A percentile compares a stretch with the other conserved stretches of the same genome.
phyloP scores from a whole-genome alignment of 495 filamentous ascomycete genomes.

The Penicillium cosmopolitanum region DNA sequence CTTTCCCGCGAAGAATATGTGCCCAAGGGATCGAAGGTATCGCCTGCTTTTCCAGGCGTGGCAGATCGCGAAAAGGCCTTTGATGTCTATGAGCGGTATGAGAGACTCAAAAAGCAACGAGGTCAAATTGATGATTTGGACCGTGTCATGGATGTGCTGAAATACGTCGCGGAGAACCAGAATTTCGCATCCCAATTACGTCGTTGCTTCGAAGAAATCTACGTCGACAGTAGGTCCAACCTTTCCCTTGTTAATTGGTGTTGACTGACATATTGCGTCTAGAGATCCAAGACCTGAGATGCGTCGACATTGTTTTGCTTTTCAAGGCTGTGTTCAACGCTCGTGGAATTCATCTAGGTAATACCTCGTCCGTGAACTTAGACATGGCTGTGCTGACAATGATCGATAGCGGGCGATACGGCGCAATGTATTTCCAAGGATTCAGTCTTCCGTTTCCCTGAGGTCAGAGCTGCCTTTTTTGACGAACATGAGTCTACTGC shows the following conservation, averaged over 20 bases:
- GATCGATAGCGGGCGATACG: slow-evolving; percentile 42
- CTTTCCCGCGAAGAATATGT: slow-evolving; percentile 37
- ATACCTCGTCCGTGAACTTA: not conserved
- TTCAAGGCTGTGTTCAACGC: slow-evolving; percentile 36
- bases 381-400: not conserved
- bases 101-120: slow-evolving; percentile 32
- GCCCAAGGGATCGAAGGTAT: slow-evolving; percentile 23
- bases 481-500: slow-evolving; percentile 29
- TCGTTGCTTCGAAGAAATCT: slow-evolving; percentile 44
- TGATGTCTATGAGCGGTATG: slow-evolving; percentile 39
- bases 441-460: slow-evolving; percentile 45
- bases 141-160: slow-evolving; percentile 31
- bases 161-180: slow-evolving; percentile 13
- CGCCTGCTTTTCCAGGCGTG: slow-evolving; percentile 34
- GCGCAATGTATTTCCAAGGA: slow-evolving; percentile 52
- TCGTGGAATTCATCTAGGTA: slow-evolving; percentile 45
- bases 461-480: slow-evolving; percentile 44
- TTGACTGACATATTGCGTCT: slow-evolving; percentile 12
- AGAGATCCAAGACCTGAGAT: slow-evolving; percentile 49
- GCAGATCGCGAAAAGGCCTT: slow-evolving; percentile 34
- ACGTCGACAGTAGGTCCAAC: slow-evolving; percentile 34
- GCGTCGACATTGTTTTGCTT: slow-evolving; percentile 41
- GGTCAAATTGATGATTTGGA: slow-evolving; percentile 42
- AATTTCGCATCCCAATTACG: slow-evolving; percentile 22
- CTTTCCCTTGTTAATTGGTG: too few relatives aligned